Conservation (phyloP, 2,329 filamentous ascomycete species). For the Cytospora piceicola region DNA sequence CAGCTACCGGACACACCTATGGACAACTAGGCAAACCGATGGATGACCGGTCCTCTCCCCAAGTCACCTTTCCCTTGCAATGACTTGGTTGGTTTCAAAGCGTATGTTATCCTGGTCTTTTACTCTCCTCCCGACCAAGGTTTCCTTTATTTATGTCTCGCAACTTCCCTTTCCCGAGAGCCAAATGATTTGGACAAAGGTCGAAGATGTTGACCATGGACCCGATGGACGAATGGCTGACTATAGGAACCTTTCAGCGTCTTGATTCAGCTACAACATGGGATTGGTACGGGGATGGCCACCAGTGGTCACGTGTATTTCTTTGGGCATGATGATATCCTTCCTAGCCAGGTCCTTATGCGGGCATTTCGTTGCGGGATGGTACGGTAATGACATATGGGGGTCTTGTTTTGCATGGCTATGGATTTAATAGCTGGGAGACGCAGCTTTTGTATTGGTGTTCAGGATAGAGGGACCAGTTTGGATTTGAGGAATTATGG, state of each 20-base stretch:
- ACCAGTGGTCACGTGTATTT: not conserved
- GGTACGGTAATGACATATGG: not conserved
- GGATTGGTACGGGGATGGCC: not conserved
- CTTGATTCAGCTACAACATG: not conserved
- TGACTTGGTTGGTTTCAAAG: slow-evolving; percentile 21
- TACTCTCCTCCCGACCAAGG: slow-evolving; percentile 11
- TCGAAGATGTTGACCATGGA: not conserved
- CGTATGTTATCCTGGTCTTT: slow-evolving; percentile 28
- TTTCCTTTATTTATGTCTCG: not conserved
- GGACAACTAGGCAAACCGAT: not conserved
- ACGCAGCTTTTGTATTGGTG: not conserved
- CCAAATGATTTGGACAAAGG: slow-evolving; percentile 1
- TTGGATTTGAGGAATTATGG: not conserved
- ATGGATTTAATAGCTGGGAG: not conserved
- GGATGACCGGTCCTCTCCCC: slow-evolving; percentile 8
- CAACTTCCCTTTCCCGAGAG: not conserved
- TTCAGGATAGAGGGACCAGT: not conserved
- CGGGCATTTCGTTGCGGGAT: not conserved
- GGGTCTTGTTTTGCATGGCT: not conserved
- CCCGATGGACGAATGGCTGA: slow-evolving; percentile 27
- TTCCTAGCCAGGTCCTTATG: not conserved
- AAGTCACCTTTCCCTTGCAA: slow-evolving; percentile 18
- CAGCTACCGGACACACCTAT: not conserved
- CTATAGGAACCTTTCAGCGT: slow-evolving; percentile 21
- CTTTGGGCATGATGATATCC: not conserved